A percentile compares a stretch with the other conserved stretches of the same genome.
Conservation (phyloP, 1,284 basidiomycete species). For the Tilletia indica region DNA sequence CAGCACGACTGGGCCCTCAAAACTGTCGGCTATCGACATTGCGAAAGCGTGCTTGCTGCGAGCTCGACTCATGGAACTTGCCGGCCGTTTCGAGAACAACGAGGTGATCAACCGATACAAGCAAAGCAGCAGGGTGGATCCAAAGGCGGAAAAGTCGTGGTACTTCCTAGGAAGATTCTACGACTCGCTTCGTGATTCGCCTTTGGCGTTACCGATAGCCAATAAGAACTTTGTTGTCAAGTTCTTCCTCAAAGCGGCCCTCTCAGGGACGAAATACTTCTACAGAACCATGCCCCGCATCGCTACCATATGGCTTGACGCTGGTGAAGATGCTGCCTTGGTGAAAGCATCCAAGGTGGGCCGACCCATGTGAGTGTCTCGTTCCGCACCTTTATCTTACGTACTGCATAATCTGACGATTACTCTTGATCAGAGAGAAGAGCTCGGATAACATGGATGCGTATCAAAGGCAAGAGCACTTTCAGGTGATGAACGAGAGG, state of each 20-base stretch:
- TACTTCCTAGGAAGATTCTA: slow-evolving; percentile 40
- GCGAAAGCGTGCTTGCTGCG: slow-evolving; percentile 77
- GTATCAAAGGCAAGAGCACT: slow-evolving; percentile 27
- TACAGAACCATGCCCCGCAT: slow-evolving; percentile 93
- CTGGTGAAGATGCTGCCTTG: slow-evolving; percentile 67
- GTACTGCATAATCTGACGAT: not conserved
- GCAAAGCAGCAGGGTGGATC: slow-evolving; percentile 59
- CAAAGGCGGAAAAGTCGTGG: slow-evolving; percentile 61
- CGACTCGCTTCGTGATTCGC: slow-evolving; percentile 44
- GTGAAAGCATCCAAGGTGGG: slow-evolving; percentile 23
- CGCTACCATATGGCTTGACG: slow-evolving; percentile 91
- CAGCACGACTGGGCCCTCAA: not conserved
- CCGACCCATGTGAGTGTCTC: slow-evolving; percentile 2
- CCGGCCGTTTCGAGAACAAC: slow-evolving; percentile 73
- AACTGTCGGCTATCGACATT: slow-evolving; percentile 25
- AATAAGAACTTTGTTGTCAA: slow-evolving; percentile 63
- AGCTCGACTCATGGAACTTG: slow-evolving; percentile 89
- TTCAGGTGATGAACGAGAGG: slow-evolving; percentile 55
- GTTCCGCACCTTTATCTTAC: too few species aligned
- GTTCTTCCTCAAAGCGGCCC: slow-evolving; percentile 73
- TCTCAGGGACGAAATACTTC: slow-evolving; percentile 87
- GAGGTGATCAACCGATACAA: slow-evolving; percentile 60
- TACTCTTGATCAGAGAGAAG: not conserved
- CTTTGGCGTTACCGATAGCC: slow-evolving; percentile 59
- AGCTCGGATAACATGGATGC: slow-evolving; percentile 33